Base-by-base conservation (phyloP, 495 filamentous ascomycete species). In the Penicillium coprophilum region DNA sequence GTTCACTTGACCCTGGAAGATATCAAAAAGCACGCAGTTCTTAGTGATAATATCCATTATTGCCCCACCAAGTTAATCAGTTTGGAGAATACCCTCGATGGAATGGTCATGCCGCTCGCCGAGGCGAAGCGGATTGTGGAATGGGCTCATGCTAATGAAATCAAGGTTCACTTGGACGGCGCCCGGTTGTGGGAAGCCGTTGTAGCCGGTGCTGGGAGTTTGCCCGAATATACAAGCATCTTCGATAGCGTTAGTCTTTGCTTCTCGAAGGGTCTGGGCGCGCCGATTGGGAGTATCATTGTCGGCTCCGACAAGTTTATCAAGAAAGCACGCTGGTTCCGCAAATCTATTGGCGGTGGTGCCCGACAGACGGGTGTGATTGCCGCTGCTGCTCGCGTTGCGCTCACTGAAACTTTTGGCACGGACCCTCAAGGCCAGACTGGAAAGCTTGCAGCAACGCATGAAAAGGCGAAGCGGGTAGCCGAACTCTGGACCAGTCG, bases 221-320 rank as follows among this genome's bases (percentile, higher is more conserved):
- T 97, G 27, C 55, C 78, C 4, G 89, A 91, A 3, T 96, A 85
- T 59, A 77, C 86, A 10, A 77, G 68, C 17, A 78, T 85, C 48
- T 91, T 94, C 60, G 93, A 97, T 63, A 92, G 85, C 46, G 77
- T 94, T 1, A 88, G 80, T 53, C 76, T 96, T 11, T 96, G 91
- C 69, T 93, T 97, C 64, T 87, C 84, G 24, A 97, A 97, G 72
- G 89, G 91, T 0, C 77, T 97, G 0, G 93, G 93, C 0, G 93
- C 93, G 0, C 93, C 93, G 0, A 85, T 96, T 46, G 93, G 93
- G 1, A 88, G 85, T 53, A 84, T 96, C 46, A 72, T 96, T 28
- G 80, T 92, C 0, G 91, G 90, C 3, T 78, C 72, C 10, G 70
- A 80, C 54, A 69, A 72, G 0, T 85, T 89, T 54, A 85, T 94